These are phyloP conservation scores for Metroxylon sagu DNA, from an alignment of 176 grass and related monocot genomes.

Conservation along the genomic window DNA sequence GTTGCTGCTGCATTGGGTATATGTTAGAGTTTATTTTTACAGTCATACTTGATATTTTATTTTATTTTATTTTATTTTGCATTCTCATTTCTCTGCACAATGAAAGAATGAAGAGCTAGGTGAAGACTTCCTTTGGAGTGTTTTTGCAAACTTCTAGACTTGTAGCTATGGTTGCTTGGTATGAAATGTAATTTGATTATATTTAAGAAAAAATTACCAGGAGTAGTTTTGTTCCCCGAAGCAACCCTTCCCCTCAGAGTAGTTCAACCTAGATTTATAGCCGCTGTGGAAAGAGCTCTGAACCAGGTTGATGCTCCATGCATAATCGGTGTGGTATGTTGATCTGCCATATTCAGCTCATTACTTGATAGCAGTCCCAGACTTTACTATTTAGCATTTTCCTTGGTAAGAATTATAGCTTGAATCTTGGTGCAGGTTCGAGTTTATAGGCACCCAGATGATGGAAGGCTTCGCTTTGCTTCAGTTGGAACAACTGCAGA, in stretches of 20 bases:
- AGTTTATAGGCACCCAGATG: constrained; percentile 23
- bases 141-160: no score
- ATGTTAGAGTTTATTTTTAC: no score
- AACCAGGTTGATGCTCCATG: constrained; percentile 49
- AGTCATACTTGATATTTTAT: no score
- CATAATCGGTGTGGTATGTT: constrained; percentile 83
- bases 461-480: constrained; percentile 34
- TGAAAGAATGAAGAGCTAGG: no score
- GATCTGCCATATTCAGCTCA: constrained; percentile 1
- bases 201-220: constrained; percentile 27
- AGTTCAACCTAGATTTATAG: constrained; percentile 57
- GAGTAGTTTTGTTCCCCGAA: constrained; percentile 92
- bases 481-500: constrained; percentile 90
- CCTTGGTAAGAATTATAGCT: no score
- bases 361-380: no score
- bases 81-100: no score
- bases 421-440: constrained; percentile 47
- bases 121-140: no score
- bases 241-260: constrained; percentile 82
- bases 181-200: constrained; percentile 14
- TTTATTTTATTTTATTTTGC: no score
- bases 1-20: no score
- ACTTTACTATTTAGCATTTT: no score
- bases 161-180: no score
- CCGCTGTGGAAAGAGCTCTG: constrained; percentile 71